These are phyloP conservation scores for Trichoderma harzianum DNA, from an alignment of 2,329 filamentous ascomycete genomes.

Conservation along the genomic window DNA sequence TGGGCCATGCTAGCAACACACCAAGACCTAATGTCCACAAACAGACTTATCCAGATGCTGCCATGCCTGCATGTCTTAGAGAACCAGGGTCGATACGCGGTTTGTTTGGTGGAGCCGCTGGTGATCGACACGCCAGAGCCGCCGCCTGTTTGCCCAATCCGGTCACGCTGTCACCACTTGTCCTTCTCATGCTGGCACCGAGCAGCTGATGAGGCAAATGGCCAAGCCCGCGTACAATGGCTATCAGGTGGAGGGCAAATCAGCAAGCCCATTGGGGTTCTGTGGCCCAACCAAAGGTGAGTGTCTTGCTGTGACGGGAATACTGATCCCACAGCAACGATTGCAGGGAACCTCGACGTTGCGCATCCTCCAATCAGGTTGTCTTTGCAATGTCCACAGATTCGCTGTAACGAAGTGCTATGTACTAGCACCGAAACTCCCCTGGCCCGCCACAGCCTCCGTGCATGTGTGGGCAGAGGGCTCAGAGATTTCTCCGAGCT, in stretches of 20 bases:
- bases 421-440: background rate
- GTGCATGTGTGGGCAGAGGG: background rate
- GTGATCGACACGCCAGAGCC: slow-evolving; percentile 16
- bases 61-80: slow-evolving; percentile 3
- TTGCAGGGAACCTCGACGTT: background rate
- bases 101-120: slow-evolving; percentile 16
- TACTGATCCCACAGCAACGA: background rate
- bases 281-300: background rate
- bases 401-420: background rate
- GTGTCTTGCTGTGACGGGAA: background rate
- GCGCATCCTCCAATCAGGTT: background rate
- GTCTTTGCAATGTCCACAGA: background rate
- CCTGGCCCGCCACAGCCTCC: background rate
- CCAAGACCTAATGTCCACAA: background rate
- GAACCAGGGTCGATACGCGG: slow-evolving; percentile 5
- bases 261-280: background rate
- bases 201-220: slow-evolving; percentile 13
- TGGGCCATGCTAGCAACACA: background rate
- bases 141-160: slow-evolving; percentile 14
- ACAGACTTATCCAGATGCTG: background rate
- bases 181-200: background rate
- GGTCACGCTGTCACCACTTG: slow-evolving; percentile 15
- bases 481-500: background rate
- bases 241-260: background rate
- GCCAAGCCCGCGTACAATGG: background rate